These are phyloP conservation scores for Penicillium paxilli DNA, from an alignment of 495 filamentous ascomycete species.

Conservation along the genomic window DNA sequence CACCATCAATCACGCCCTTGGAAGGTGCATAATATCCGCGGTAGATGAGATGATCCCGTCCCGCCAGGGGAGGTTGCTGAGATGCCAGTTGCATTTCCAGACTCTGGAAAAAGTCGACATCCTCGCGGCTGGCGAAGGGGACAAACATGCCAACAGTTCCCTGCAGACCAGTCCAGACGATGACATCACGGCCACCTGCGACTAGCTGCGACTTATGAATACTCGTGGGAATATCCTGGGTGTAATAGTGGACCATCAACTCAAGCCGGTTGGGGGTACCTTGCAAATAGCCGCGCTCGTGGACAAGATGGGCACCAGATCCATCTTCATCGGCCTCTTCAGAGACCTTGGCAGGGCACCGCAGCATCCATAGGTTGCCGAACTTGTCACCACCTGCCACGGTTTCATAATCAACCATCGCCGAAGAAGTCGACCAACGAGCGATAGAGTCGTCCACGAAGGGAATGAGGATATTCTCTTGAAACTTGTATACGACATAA, in stretches of 20 bases:
- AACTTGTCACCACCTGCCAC: slow-evolving; percentile 96
- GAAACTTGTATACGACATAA: slow-evolving; percentile 90
- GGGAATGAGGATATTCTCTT: slow-evolving; percentile 85
- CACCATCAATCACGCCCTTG: slow-evolving; percentile 97
- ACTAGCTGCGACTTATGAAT: slow-evolving; percentile 88
- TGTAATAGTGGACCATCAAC: slow-evolving; percentile 82
- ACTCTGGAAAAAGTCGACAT: slow-evolving; percentile 96
- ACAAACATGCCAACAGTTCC: slow-evolving; percentile 91
- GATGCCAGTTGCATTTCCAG: slow-evolving; percentile 81
- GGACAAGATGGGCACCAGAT: slow-evolving; percentile 82
- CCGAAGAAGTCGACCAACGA: slow-evolving; percentile 81
- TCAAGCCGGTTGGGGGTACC: slow-evolving; percentile 82
- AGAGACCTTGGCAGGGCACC: slow-evolving; percentile 81
- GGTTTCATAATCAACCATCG: slow-evolving; percentile 98
- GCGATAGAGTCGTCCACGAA: slow-evolving; percentile 88
- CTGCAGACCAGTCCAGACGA: slow-evolving; percentile 92
- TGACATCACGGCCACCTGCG: slow-evolving; percentile 84
- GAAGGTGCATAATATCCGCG: slow-evolving; percentile 95
- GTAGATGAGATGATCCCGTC: slow-evolving; percentile 93
- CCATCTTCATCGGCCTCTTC: slow-evolving; percentile 91
- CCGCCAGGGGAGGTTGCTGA: slow-evolving; percentile 83
- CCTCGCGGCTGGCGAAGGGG: slow-evolving; percentile 85
- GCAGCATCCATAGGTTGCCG: slow-evolving; percentile 90
- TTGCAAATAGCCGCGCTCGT: slow-evolving; percentile 85
- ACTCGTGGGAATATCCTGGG: slow-evolving; percentile 88